phyloP scores from a whole-genome alignment of 768 basidiomycete genomes.

The Lentinula guzmanii region DNA sequence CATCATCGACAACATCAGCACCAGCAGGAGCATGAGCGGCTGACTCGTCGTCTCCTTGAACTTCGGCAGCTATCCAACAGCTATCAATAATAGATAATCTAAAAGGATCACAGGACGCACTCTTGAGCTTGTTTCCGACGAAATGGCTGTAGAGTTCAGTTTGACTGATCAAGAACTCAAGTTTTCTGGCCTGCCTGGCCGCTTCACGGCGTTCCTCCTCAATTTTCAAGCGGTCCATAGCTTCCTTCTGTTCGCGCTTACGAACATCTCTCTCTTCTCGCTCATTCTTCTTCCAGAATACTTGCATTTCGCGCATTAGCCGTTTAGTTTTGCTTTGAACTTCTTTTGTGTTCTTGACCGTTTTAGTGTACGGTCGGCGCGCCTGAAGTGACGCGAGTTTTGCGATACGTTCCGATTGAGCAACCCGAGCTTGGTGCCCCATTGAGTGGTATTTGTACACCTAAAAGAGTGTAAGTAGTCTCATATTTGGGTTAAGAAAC shows the following conservation, averaged over 20 bases:
- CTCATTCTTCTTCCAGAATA: slow-evolving; percentile 98
- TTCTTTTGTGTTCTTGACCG: slow-evolving; percentile 77
- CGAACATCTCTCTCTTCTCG: slow-evolving; percentile 91
- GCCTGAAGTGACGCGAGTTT: slow-evolving; percentile 73
- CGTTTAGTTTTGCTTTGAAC: slow-evolving; percentile 80
- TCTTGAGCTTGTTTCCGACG: slow-evolving; percentile 94
- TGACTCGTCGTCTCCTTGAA: slow-evolving; percentile 52
- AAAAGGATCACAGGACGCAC: slow-evolving; percentile 33
- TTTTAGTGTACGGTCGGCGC: slow-evolving; percentile 66
- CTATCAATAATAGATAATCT: slow-evolving; percentile 10
- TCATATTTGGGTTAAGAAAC: background rate
- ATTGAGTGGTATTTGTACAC: slow-evolving; percentile 74
- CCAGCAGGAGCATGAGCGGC: slow-evolving; percentile 42
- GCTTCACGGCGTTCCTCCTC: slow-evolving; percentile 95
- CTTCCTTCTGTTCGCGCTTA: slow-evolving; percentile 93
- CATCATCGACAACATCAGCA: slow-evolving; percentile 46
- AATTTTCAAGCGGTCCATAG: slow-evolving; percentile 76
- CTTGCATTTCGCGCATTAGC: slow-evolving; percentile 92
- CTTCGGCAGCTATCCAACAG: slow-evolving; percentile 56
- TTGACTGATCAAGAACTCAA: slow-evolving; percentile 98
- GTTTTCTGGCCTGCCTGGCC: slow-evolving; percentile 88
- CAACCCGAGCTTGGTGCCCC: slow-evolving; percentile 60
- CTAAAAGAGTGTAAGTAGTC: slow-evolving; percentile 28
- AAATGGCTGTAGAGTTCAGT: slow-evolving; percentile 99
- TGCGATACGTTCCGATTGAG: slow-evolving; percentile 72